These are phyloP conservation scores for Trichoderma sp. DNA, from an alignment of 2,329 filamentous ascomycete species.

Conservation along the genomic window DNA sequence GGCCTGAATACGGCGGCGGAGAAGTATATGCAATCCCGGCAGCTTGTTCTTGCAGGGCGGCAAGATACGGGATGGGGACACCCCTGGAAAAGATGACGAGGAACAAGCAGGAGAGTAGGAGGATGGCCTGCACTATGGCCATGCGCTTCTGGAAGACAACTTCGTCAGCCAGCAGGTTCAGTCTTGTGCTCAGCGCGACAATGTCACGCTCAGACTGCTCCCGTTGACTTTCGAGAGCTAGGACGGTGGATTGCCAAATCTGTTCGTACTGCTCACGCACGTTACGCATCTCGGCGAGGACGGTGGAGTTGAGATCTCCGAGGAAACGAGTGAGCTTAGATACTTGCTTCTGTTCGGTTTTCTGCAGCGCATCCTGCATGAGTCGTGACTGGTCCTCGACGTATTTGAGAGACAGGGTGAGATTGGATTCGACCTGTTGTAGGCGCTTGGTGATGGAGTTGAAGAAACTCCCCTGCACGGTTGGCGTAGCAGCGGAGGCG, in stretches of 20 bases:
- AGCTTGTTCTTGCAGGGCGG: slow-evolving; percentile 31
- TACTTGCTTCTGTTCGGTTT: slow-evolving; percentile 83
- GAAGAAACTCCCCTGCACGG: slow-evolving; percentile 96
- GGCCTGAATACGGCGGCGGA: slow-evolving; percentile 22
- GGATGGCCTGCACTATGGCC: slow-evolving; percentile 84
- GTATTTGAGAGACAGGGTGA: slow-evolving; percentile 88
- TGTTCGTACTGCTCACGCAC: slow-evolving; percentile 89
- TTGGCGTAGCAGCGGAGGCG: slow-evolving; percentile 54
- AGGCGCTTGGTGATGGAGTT: slow-evolving; percentile 93
- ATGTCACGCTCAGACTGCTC: slow-evolving; percentile 82
- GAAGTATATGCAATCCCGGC: slow-evolving; percentile 25
- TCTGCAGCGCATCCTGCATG: slow-evolving; percentile 79
- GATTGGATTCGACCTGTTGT: slow-evolving; percentile 86
- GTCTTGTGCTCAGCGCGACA: slow-evolving; percentile 72
- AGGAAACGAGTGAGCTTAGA: slow-evolving; percentile 80
- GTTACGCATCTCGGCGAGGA: slow-evolving; percentile 73
- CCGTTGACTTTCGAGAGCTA: slow-evolving; percentile 84
- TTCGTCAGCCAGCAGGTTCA: slow-evolving; percentile 91
- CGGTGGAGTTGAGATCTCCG: slow-evolving; percentile 80
- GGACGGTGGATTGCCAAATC: slow-evolving; percentile 91
- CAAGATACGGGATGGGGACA: slow-evolving; percentile 37
- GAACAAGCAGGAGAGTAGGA: slow-evolving; percentile 81
- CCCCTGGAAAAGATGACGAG: slow-evolving; percentile 77
- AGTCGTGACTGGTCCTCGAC: slow-evolving; percentile 95
- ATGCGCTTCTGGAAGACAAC: slow-evolving; percentile 84